These are phyloP conservation scores for Fusarium ambrosium DNA, from an alignment of 2,329 filamentous ascomycete species.

Conservation along the genomic window DNA sequence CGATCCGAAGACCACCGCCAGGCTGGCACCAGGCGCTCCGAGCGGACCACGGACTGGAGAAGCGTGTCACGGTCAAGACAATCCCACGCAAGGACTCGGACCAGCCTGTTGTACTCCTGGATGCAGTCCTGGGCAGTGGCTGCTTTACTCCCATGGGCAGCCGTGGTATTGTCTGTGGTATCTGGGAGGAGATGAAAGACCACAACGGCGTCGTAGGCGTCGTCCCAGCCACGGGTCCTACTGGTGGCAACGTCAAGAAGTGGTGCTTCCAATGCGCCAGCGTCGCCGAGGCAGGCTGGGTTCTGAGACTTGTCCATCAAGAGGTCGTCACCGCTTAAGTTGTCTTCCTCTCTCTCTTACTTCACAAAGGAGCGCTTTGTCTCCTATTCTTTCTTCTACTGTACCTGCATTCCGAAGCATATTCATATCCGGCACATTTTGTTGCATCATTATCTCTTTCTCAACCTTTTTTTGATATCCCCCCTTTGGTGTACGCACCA, in stretches of 20 bases:
- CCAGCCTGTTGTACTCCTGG: conserved; percentile 75
- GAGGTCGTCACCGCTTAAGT: conserved; percentile 61
- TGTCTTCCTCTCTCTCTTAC: not conserved
- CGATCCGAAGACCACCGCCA: conserved; percentile 81
- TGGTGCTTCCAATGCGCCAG: conserved; percentile 74
- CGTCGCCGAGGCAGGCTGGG: conserved; percentile 67
- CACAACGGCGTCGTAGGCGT: conserved; percentile 68
- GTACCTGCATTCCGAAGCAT: conserved; percentile 18
- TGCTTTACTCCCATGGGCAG: conserved; percentile 88
- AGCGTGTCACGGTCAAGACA: conserved; percentile 84
- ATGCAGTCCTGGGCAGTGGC: conserved; percentile 86
- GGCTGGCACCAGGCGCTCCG: conserved; percentile 71
- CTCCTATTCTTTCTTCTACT: conserved; percentile 8
- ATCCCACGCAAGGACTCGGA: conserved; percentile 74
- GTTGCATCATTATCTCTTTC: conserved; percentile 20
- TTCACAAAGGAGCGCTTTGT: not conserved
- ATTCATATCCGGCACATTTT: conserved; percentile 7
- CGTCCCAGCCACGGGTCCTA: conserved; percentile 64
- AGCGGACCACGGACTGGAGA: conserved; percentile 78
- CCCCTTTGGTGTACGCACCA: conserved; percentile 29
- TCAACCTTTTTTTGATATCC: conserved; percentile 44
- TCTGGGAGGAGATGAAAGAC: conserved; percentile 83
- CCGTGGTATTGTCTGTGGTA: conserved; percentile 88
- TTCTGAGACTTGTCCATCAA: conserved; percentile 68
- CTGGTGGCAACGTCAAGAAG: conserved; percentile 70